These are phyloP conservation scores for Trichosporon sp. DNA, from an alignment of 1,284 basidiomycete genomes.

Conservation along the genomic window DNA sequence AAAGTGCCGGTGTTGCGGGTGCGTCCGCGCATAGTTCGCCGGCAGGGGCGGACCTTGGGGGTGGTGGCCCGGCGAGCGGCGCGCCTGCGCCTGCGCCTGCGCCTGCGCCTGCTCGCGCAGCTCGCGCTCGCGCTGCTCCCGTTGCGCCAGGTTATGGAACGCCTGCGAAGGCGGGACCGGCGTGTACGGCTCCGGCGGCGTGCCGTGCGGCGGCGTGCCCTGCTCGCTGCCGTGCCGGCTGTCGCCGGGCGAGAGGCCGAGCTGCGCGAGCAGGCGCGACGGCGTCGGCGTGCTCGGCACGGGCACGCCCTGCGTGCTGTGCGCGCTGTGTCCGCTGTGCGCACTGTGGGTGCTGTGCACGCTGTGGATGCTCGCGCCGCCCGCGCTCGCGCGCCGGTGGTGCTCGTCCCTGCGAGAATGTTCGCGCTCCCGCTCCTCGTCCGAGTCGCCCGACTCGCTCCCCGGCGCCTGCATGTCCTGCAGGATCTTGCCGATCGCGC, in stretches of 20 bases:
- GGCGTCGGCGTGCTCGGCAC: conserved; percentile 13
- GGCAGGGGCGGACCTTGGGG: background rate
- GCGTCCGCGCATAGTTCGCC: background rate
- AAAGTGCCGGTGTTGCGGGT: background rate
- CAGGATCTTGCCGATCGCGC: conserved; percentile 79
- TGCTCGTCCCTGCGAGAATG: conserved; percentile 31
- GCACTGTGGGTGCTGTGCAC: background rate
- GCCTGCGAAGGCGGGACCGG: background rate
- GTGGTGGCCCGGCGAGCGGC: too few species aligned
- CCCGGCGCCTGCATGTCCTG: conserved; percentile 55
- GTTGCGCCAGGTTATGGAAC: background rate
- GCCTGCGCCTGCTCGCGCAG: background rate
- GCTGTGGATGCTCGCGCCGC: background rate
- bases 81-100: too few species aligned
- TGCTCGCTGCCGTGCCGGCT: conserved; percentile 1
- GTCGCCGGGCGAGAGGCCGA: conserved; percentile 17
- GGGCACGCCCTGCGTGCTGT: background rate
- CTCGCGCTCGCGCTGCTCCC: background rate
- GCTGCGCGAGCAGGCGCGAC: conserved; percentile 17
- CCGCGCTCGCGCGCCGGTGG: conserved; percentile 21
- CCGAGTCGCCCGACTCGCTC: conserved; percentile 23
- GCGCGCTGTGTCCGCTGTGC: background rate
- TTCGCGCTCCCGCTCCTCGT: conserved; percentile 6
- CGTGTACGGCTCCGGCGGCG: conserved; percentile 10
- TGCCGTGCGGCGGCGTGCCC: conserved; percentile 11